A percentile compares a stretch with the other conserved stretches of the same genome.
phyloP scores from a whole-genome alignment of 768 basidiomycete genomes.

The Tulasnella sp. region DNA sequence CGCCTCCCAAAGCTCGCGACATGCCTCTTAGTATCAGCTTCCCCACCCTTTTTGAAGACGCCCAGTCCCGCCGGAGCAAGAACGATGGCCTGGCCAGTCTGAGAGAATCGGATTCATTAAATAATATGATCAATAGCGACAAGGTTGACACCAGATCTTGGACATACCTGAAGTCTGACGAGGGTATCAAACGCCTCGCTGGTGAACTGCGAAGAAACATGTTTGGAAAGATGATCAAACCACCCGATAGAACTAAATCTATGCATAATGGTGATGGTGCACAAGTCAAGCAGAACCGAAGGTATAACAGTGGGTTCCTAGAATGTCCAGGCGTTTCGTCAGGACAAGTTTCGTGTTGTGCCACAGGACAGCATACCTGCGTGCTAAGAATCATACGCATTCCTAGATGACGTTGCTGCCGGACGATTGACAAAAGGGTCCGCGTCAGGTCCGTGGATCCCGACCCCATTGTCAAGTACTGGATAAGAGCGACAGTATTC shows the following conservation, averaged over 20 bases:
- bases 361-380: slow-evolving; percentile 6
- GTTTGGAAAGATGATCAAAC: slow-evolving; percentile 31
- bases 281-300: background rate
- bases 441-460: slow-evolving; percentile 26
- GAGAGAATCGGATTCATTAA: background rate
- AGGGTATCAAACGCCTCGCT: slow-evolving; percentile 55
- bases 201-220: slow-evolving; percentile 39
- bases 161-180: slow-evolving; percentile 47
- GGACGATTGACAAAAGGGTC: background rate
- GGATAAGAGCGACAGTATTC: background rate
- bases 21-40: slow-evolving; percentile 1
- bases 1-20: slow-evolving; percentile 42
- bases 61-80: slow-evolving; percentile 54
- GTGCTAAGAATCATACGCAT: slow-evolving; percentile 12
- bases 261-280: slow-evolving; percentile 2
- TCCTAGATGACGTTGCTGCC: slow-evolving; percentile 13
- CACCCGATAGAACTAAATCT: background rate
- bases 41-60: slow-evolving; percentile 26
- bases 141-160: background rate
- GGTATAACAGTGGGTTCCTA: slow-evolving; percentile 15
- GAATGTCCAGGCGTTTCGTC: background rate
- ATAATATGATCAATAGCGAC: no score
- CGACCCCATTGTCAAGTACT: slow-evolving; percentile 7
- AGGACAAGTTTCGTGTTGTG: background rate
- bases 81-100: slow-evolving; percentile 65